Evolutionary conservation across 2,329 filamentous ascomycete genomes (phyloP).

Genomic region (Exophiala xenobiotica): DNA sequence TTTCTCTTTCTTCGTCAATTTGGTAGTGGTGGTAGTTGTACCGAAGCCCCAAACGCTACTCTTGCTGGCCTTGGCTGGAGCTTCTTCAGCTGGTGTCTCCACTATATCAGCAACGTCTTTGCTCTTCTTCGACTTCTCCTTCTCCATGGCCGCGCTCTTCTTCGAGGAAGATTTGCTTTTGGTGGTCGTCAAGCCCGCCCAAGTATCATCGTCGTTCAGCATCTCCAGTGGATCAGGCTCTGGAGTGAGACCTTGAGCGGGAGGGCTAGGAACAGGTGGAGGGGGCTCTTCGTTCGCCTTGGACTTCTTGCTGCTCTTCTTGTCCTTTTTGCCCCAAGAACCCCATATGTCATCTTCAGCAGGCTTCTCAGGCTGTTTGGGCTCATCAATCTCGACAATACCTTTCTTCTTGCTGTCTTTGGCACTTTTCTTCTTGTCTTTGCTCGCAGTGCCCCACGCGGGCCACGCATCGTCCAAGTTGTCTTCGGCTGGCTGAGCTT

Average conservation of each 20-base stretch:
- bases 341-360: constrained; percentile 37
- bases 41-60: constrained; percentile 47
- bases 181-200: constrained; percentile 38
- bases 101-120: constrained; percentile 27
- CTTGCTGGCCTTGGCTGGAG: constrained; percentile 38
- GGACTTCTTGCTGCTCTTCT: constrained; percentile 48
- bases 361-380: constrained; percentile 21
- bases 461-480: constrained; percentile 7
- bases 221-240: constrained; percentile 40
- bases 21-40: constrained; percentile 40
- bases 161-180: constrained; percentile 41
- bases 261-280: constrained; percentile 50
- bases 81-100: constrained; percentile 35
- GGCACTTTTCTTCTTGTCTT: constrained; percentile 51
- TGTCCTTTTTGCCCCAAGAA: constrained; percentile 34
- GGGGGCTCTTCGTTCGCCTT: constrained; percentile 46
- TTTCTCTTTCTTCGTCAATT: constrained; percentile 47
- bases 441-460: constrained; percentile 34
- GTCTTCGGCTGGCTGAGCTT: constrained; percentile 39
- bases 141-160: constrained; percentile 38
- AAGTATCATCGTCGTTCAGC: constrained; percentile 37
- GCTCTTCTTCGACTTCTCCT: constrained; percentile 32
- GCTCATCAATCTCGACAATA: constrained; percentile 22
- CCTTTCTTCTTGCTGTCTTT: constrained; percentile 46
- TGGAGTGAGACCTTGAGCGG: constrained; percentile 44